Evolutionary conservation across 106 monocot species (phyloP), one percentile per base, ranked within the genome.

Genomic region (Gastrodia elata): DNA sequence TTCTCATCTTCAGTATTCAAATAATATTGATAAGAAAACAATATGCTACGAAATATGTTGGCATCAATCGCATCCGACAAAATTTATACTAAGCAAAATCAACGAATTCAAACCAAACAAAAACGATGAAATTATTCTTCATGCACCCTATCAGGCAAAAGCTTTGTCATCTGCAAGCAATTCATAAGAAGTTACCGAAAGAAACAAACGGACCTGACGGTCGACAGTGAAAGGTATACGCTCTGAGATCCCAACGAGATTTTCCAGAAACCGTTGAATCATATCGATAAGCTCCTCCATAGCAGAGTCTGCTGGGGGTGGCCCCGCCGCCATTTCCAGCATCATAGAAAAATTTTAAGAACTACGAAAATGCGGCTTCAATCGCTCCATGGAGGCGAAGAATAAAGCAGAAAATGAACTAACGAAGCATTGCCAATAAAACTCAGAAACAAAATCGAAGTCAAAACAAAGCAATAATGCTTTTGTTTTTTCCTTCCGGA

Each of bases 231-330:
- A 76, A 38, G 75, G 75, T 35, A 75, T 43, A 52, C 52, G 68
- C 24, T 76, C 68, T 48, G 76, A 76, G 35, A 76, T 49, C 37
- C 35, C 49, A 37, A 52, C 68, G 36, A 76, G 38, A 52, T 68
- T 55, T 49, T 76, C 76, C 49, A 69, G n/a, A 36, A 76, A 32
- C 2, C 76, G 68, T 52, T 76, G 68, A 36, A 76, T 76, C 68
- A 76, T 34, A 44, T 76, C 68, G 44, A 65, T 41, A 43, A 75
- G 34, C 41, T 75, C 75, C 26, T 46, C 75, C 40, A 46, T 75
- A 15, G 75, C 75, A 34, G 38, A 25, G n/a, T 76, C 76, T 15
- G 68, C 68, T 68, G 68, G 35, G 11, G 44, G 39, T 49, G 64
- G 27, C 26, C 5, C 48, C 46, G 68, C 64, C 44, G 65, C 64